Percentiles rank a stretch among this genome's conserved stretches.
Conservation (phyloP, 495 filamentous ascomycete genomes). For the Antarctomyces pellizariae region DNA sequence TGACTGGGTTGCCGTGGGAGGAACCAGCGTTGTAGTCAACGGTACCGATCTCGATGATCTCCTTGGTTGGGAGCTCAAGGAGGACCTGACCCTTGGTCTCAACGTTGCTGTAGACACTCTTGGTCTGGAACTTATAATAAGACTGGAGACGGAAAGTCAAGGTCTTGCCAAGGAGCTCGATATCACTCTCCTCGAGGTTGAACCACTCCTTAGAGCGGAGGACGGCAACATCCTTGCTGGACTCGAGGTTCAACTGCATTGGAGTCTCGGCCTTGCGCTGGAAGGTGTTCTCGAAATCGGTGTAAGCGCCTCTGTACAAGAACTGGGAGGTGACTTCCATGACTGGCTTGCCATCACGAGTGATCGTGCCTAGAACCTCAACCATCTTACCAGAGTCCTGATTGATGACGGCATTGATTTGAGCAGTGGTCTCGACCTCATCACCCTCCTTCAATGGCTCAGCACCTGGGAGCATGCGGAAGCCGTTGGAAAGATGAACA, state of each 20-base stretch:
- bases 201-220: slow-evolving; percentile 96
- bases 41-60: slow-evolving; percentile 84
- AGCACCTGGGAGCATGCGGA: slow-evolving; percentile 94
- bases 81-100: slow-evolving; percentile 85
- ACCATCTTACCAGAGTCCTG: slow-evolving; percentile 99
- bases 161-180: slow-evolving; percentile 73
- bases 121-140: slow-evolving; percentile 83
- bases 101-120: slow-evolving; percentile 75
- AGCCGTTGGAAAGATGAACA: slow-evolving; percentile 87
- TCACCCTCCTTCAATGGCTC: slow-evolving; percentile 88
- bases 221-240: slow-evolving; percentile 77
- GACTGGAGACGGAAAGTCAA: slow-evolving; percentile 90
- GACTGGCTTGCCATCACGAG: slow-evolving; percentile 60
- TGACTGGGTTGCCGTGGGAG: slow-evolving; percentile 88
- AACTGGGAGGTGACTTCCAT: slow-evolving; percentile 99
- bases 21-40: slow-evolving; percentile 78
- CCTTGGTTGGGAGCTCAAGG: slow-evolving; percentile 88
- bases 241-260: slow-evolving; percentile 73
- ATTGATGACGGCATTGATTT: slow-evolving; percentile 94
- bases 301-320: slow-evolving; percentile 80
- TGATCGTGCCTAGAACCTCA: slow-evolving; percentile 91
- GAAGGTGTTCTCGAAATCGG: slow-evolving; percentile 92
- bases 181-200: slow-evolving; percentile 43
- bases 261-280: slow-evolving; percentile 90
- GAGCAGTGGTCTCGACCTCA: slow-evolving; percentile 74